Base-by-base conservation (phyloP, 768 basidiomycete species). In the Termitomyces sp. region DNA sequence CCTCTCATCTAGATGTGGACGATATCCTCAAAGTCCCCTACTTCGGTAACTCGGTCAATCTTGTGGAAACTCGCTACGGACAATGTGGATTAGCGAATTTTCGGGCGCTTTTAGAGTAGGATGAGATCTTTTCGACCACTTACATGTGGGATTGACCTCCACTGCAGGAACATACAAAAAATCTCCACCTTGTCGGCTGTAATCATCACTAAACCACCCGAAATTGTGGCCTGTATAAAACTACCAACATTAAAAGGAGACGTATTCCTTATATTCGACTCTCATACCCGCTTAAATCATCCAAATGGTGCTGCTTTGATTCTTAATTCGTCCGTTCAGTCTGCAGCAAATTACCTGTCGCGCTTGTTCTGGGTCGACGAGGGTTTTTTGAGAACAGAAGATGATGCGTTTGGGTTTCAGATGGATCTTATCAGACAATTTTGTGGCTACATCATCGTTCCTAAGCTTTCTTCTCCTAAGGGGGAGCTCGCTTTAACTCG, bases 141-240 rank as follows among this genome's bases (percentile, higher is more conserved):
- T 35, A 36, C 18, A 27, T n/a, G 7, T 57, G 9, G 12, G 18
- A 45, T 33, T n/a, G 23, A 55, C 18, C 13, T n/a, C 9, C 42
- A 50, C 4, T 45, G n/a, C n/a, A 75, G 70, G 41, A 57, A 53
- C 41, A 56, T 60, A 29, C 61, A 76, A 65, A 66, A 64, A 39
- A 54, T 52, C 20, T 52, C 56, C 4, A 50, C 55, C 20, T 63
- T 73, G 48, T 54, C 74, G 42, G 78, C 77, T 50, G 71, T 70
- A 33, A 73, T 87, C 48, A 81, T 89, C 56, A 89, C 87, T 0
- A 83, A 85, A 20, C 85, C 87, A 33, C 86, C 88, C 0, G 88
- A 88, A 63, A 87, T 88, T 50, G 66, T 88, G 12, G 74, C 79
- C 16, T 80, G 83, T 62, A 62, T 85, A 56, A 71, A 71, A 50